These are phyloP conservation scores for Pleurotus citrinopileatus DNA, from an alignment of 768 basidiomycete species.

Conservation along the genomic window DNA sequence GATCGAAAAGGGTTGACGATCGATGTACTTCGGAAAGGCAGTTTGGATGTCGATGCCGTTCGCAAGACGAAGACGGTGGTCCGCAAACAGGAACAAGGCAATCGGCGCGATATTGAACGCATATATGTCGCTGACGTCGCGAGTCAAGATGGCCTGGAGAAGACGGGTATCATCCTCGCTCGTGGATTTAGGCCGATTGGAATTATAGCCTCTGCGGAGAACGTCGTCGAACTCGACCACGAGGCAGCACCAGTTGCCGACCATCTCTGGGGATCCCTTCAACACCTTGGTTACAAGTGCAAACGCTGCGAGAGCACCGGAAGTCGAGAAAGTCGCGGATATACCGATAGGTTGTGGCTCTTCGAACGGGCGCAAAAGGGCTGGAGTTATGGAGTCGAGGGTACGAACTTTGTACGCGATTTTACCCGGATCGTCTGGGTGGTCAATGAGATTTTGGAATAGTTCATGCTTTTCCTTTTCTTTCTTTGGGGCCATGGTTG, in stretches of 20 bases:
- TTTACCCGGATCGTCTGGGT: neutral
- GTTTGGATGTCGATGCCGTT: conserved; percentile 61
- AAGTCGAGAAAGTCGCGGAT: conserved; percentile 44
- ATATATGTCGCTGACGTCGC: conserved; percentile 38
- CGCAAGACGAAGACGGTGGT: conserved; percentile 38
- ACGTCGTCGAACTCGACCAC: conserved; percentile 15
- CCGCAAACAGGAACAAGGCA: conserved; percentile 43
- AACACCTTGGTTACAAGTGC: conserved; percentile 38
- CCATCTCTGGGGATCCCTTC: conserved; percentile 1
- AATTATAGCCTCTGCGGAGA: conserved; percentile 13
- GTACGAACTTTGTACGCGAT: neutral
- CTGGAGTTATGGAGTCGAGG: neutral
- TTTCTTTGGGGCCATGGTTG: neutral
- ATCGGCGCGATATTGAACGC: conserved; percentile 55
- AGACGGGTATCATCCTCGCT: conserved; percentile 27
- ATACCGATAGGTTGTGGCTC: conserved; percentile 40
- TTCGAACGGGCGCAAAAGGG: neutral
- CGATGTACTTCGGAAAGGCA: conserved; percentile 31
- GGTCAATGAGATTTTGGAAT: conserved; percentile 2
- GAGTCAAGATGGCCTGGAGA: conserved; percentile 42
- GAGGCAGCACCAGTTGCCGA: conserved; percentile 10
- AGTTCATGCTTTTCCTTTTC: neutral
- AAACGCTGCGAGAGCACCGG: conserved; percentile 41
- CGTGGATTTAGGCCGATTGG: conserved; percentile 12
- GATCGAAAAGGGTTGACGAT: conserved; percentile 37